Percentiles rank a stretch among this genome's conserved stretches.
Evolutionary conservation across 2,329 filamentous ascomycete species (phyloP).

Genomic region (Talaromyces sp.): DNA sequence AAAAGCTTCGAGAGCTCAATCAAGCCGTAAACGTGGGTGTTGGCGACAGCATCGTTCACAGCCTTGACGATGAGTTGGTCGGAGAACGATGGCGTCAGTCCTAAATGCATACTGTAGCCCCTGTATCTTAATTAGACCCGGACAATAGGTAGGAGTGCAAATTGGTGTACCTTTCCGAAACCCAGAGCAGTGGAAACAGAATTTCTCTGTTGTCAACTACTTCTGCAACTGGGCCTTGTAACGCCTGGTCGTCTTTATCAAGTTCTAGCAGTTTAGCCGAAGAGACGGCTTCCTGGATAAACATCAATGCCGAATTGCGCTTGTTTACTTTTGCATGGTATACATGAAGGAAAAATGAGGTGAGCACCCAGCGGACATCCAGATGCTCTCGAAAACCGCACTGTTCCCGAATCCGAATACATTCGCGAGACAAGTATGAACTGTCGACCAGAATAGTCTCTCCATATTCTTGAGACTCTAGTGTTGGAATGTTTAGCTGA

Average conservation of each 20-base stretch:
- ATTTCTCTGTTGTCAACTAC: constrained; percentile 21
- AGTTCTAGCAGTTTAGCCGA: constrained; percentile 19
- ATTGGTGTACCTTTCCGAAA: constrained; percentile 23
- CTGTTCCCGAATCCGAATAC: constrained; percentile 18
- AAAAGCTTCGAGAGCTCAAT: constrained; percentile 22
- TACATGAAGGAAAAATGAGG: constrained; percentile 28
- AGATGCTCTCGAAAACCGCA: constrained; percentile 15
- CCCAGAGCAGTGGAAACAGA: constrained; percentile 24
- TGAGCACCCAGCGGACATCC: constrained; percentile 18
- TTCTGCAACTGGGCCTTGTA: neutral
- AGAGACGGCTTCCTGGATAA: constrained; percentile 24
- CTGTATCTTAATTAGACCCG: constrained; percentile 9
- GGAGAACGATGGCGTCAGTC: constrained; percentile 21
- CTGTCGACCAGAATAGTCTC: constrained; percentile 14
- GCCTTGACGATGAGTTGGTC: constrained; percentile 11
- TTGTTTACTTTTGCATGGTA: constrained; percentile 28
- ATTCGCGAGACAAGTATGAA: constrained; percentile 16
- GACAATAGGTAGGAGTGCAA: neutral
- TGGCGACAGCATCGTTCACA: neutral
- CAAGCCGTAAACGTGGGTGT: constrained; percentile 20
- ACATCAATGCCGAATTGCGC: constrained; percentile 24
- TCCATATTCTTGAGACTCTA: constrained; percentile 4
- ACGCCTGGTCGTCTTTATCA: constrained; percentile 12
- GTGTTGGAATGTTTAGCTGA: constrained; percentile 21
- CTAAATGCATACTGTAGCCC: constrained; percentile 27